phyloP scores from a whole-genome alignment of 768 basidiomycete species.

The Daedaleopsis sinensis region DNA sequence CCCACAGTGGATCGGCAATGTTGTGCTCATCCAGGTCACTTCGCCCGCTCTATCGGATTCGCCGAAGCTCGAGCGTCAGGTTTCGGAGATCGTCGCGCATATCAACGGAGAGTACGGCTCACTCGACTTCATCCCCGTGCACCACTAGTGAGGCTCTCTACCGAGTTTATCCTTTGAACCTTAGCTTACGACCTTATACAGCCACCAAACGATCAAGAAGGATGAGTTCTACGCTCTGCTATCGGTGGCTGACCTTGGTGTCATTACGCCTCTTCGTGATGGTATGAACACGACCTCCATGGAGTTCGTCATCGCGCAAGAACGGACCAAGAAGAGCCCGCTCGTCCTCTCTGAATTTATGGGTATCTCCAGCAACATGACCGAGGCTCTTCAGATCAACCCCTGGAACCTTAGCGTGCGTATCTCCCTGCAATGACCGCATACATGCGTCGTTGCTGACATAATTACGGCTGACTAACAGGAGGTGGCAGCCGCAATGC shows the following conservation, averaged over 20 bases:
- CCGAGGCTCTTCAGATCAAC: constrained; percentile 87
- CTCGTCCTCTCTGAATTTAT: constrained; percentile 96
- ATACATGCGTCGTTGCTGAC: constrained; percentile 3
- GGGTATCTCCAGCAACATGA: constrained; percentile 94
- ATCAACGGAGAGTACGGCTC: constrained; percentile 97
- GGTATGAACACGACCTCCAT: constrained; percentile 99
- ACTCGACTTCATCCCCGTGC: constrained; percentile 94
- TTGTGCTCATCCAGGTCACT: constrained; percentile 89
- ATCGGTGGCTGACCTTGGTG: constrained; percentile 89
- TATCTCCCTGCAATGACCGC: constrained; percentile 18
- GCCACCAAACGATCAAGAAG: constrained; percentile 96
- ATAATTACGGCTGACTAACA: constrained; percentile 28
- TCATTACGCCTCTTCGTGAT: constrained; percentile 94
- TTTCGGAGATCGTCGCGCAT: constrained; percentile 91
- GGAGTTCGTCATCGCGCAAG: constrained; percentile 97
- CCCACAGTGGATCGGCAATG: constrained; percentile 94
- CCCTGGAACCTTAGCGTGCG: constrained; percentile 92
- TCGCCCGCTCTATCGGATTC: constrained; percentile 91
- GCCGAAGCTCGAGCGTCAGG: constrained; percentile 90
- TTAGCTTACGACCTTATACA: constrained; percentile 30
- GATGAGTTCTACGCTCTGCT: constrained; percentile 98
- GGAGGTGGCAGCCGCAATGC: constrained; percentile 90
- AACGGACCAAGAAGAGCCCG: constrained; percentile 79
- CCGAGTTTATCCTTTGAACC: too few relatives aligned
- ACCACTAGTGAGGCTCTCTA: constrained; percentile 79